These are phyloP conservation scores for Neurospora sp. DNA, from an alignment of 495 filamentous ascomycete genomes.

Conservation along the genomic window DNA sequence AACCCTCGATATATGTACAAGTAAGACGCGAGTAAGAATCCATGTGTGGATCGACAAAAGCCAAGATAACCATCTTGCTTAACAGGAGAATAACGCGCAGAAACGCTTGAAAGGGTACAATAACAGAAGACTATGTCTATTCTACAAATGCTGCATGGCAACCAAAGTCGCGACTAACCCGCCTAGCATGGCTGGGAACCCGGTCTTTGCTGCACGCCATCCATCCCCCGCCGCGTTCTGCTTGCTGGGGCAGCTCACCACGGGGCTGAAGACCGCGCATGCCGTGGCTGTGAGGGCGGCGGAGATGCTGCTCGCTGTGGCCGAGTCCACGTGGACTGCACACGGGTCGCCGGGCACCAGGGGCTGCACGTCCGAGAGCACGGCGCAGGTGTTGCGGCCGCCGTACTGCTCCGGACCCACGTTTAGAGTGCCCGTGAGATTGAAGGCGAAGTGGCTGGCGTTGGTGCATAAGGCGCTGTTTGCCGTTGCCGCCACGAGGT, in stretches of 20 bases:
- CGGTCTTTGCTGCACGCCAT: neutral
- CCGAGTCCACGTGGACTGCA: neutral
- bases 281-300: constrained; percentile 19
- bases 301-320: constrained; percentile 4
- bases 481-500: constrained; percentile 21
- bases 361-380: constrained; percentile 4
- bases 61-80: too few relatives aligned
- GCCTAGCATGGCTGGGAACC: neutral
- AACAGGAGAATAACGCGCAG: too few relatives aligned
- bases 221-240: neutral
- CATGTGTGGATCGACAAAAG: too few relatives aligned
- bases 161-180: neutral
- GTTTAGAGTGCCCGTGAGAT: constrained; percentile 16
- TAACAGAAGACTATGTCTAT: neutral
- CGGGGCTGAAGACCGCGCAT: constrained; percentile 1
- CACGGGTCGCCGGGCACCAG: constrained; percentile 6
- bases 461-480: neutral
- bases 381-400: constrained; percentile 15
- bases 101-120: too few relatives aligned
- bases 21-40: too few relatives aligned
- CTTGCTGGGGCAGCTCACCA: constrained; percentile 9
- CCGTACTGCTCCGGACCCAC: constrained; percentile 6
- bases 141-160: neutral
- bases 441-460: constrained; percentile 12
- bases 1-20: too few relatives aligned